These are phyloP conservation scores for Filosporella fistucella DNA, from an alignment of 495 filamentous ascomycete genomes.

Conservation along the genomic window DNA sequence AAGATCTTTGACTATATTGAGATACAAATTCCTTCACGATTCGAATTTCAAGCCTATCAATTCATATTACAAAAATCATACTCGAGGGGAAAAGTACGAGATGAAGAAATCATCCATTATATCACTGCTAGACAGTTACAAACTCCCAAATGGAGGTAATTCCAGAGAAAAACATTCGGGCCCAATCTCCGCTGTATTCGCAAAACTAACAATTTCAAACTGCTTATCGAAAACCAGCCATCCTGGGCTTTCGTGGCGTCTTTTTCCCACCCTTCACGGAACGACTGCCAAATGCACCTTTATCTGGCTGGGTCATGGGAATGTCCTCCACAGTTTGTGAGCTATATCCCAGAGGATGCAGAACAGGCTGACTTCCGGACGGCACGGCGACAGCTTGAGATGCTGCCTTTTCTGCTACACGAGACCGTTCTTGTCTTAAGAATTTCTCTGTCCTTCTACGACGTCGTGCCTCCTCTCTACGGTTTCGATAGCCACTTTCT, in stretches of 20 bases:
- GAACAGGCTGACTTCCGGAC: slow-evolving; percentile 20
- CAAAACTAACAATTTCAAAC: too few species aligned
- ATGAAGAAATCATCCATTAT: too few species aligned
- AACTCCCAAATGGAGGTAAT: too few species aligned
- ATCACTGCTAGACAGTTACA: too few species aligned
- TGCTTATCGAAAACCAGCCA: slow-evolving; percentile 24
- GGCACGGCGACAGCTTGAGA: slow-evolving; percentile 1
- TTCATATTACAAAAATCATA: too few species aligned
- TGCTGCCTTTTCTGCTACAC: neutral
- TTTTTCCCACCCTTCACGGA: slow-evolving; percentile 26
- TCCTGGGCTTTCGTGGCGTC: slow-evolving; percentile 22
- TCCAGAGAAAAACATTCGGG: too few species aligned
- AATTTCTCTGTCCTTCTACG: slow-evolving; percentile 16
- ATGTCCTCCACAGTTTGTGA: slow-evolving; percentile 19
- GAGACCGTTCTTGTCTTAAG: slow-evolving; percentile 5
- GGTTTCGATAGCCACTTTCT: slow-evolving; percentile 1
- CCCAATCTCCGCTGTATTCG: too few species aligned
- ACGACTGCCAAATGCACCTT: slow-evolving; percentile 32
- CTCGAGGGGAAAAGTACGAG: too few species aligned
- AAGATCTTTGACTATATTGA: too few species aligned
- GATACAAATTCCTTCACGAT: too few species aligned
- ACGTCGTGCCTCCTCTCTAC: slow-evolving; percentile 6
- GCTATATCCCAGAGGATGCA: slow-evolving; percentile 7
- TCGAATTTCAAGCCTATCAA: too few species aligned
- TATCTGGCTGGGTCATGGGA: slow-evolving; percentile 37